Conservation (phyloP, 768 basidiomycete species). For the Tulasnella sp. region DNA sequence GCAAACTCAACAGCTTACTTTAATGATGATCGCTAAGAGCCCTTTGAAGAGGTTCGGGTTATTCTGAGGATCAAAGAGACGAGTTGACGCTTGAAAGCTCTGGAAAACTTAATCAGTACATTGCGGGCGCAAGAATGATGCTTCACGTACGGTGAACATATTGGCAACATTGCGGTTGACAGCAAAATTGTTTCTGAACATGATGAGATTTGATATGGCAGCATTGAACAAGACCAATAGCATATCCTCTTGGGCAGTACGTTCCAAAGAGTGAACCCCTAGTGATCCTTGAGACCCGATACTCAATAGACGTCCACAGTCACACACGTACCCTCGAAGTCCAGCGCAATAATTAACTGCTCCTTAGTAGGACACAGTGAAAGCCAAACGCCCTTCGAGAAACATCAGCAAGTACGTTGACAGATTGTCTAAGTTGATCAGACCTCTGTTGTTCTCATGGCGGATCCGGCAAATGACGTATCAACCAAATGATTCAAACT, state of each 20-base stretch:
- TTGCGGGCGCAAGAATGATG: slow-evolving; percentile 28
- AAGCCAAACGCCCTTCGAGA: slow-evolving; percentile 57
- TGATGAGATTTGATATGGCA: slow-evolving; percentile 57
- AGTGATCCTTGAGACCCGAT: background rate
- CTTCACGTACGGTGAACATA: slow-evolving; percentile 49
- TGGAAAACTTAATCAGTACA: background rate
- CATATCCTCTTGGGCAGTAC: slow-evolving; percentile 60
- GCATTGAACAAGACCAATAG: slow-evolving; percentile 62
- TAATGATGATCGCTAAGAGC: slow-evolving; percentile 59
- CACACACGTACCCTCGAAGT: slow-evolving; percentile 55
- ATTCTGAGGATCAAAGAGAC: slow-evolving; percentile 54
- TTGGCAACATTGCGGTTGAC: slow-evolving; percentile 58
- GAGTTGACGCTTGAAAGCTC: slow-evolving; percentile 31
- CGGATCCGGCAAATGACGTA: slow-evolving; percentile 59
- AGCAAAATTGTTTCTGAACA: slow-evolving; percentile 64
- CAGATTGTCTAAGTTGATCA: background rate
- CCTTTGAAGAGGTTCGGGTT: slow-evolving; percentile 60
- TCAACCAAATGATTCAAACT: slow-evolving; percentile 59
- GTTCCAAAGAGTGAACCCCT: slow-evolving; percentile 61
- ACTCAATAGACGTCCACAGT: background rate
- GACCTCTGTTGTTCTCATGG: slow-evolving; percentile 22
- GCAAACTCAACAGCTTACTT: slow-evolving; percentile 39
- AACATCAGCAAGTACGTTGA: background rate
- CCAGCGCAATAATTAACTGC: slow-evolving; percentile 53
- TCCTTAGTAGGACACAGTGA: slow-evolving; percentile 59